phyloP scores from a whole-genome alignment of 106 monocot species.

The Cymbidium sinense region DNA sequence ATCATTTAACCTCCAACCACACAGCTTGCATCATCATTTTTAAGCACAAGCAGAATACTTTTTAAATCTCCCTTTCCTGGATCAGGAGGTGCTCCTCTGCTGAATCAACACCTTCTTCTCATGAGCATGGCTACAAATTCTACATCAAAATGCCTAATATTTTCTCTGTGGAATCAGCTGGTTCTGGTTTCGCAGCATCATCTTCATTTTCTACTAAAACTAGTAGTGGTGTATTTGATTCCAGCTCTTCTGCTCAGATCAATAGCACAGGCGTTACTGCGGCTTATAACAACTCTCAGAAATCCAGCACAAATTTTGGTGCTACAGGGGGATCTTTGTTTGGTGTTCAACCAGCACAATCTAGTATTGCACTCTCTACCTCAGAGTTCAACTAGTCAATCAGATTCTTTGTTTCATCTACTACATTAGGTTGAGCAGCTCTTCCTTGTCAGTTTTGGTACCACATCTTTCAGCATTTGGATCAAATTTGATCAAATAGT shows the following conservation, averaged over 20 bases:
- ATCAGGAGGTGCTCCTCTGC: slow-evolving; percentile 1
- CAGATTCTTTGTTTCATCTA: slow-evolving; percentile 14
- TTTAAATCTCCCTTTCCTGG: slow-evolving; percentile 12
- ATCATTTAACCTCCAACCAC: not conserved
- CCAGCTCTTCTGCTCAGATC: slow-evolving; percentile 23
- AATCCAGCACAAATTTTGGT: slow-evolving; percentile 15
- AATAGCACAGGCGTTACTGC: slow-evolving; percentile 9
- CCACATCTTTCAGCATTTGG: slow-evolving; percentile 17
- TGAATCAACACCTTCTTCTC: not conserved
- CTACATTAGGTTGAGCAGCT: slow-evolving; percentile 8
- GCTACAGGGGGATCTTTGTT: slow-evolving; percentile 16
- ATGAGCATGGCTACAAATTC: slow-evolving; percentile 11
- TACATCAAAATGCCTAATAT: not conserved
- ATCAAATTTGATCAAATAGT: slow-evolving; percentile 6
- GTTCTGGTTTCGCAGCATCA: slow-evolving; percentile 4
- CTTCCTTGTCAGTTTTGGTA: slow-evolving; percentile 7
- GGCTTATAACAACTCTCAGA: slow-evolving; percentile 16
- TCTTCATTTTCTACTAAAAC: slow-evolving; percentile 20
- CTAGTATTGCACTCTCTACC: slow-evolving; percentile 30
- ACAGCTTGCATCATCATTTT: not conserved
- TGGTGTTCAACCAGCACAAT: slow-evolving; percentile 22
- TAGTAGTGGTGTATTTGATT: slow-evolving; percentile 14
- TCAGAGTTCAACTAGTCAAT: slow-evolving; percentile 24
- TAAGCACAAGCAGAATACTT: slow-evolving; percentile 12
- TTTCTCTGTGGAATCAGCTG: slow-evolving; percentile 2